A percentile compares a stretch with the other conserved stretches of the same genome.
Conservation (phyloP, 306 rosid genomes). For the Trifolium fragiferum region DNA sequence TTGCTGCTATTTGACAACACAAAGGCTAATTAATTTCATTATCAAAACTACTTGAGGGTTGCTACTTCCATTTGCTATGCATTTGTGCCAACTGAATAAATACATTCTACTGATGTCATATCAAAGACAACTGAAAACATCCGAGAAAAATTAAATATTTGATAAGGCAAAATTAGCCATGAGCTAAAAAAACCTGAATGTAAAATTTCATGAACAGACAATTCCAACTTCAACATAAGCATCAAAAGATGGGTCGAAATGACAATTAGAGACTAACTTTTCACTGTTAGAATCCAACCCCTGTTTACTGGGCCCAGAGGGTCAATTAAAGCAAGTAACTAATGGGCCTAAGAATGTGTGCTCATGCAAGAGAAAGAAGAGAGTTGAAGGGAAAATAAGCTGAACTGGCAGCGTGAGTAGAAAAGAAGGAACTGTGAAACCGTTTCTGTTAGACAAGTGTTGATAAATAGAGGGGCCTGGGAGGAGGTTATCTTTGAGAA, state of each 20-base stretch:
- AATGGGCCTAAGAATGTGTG: too few relatives aligned
- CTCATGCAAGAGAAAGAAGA: too few relatives aligned
- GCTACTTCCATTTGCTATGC: constrained; percentile 24
- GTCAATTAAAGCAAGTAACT: too few relatives aligned
- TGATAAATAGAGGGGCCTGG: too few relatives aligned
- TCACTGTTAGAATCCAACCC: background rate
- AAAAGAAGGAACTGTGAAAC: too few relatives aligned
- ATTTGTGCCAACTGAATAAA: constrained; percentile 3
- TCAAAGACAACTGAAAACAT: background rate
- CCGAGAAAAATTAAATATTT: background rate
- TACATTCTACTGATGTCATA: background rate
- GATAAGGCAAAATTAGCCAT: background rate
- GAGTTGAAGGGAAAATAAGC: too few relatives aligned
- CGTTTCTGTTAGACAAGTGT: too few relatives aligned
- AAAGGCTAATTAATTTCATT: background rate
- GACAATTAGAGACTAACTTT: constrained; percentile 20
- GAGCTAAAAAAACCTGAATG: constrained; percentile 24
- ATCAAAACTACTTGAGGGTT: background rate
- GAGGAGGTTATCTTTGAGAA: too few relatives aligned
- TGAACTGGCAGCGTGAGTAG: too few relatives aligned
- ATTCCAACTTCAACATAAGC: constrained; percentile 12
- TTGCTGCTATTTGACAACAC: background rate
- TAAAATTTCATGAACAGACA: background rate
- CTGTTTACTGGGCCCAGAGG: too few relatives aligned
- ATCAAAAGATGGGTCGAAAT: background rate